phyloP scores from a whole-genome alignment of 306 rosid genomes.

The Cicer cuneatum region DNA sequence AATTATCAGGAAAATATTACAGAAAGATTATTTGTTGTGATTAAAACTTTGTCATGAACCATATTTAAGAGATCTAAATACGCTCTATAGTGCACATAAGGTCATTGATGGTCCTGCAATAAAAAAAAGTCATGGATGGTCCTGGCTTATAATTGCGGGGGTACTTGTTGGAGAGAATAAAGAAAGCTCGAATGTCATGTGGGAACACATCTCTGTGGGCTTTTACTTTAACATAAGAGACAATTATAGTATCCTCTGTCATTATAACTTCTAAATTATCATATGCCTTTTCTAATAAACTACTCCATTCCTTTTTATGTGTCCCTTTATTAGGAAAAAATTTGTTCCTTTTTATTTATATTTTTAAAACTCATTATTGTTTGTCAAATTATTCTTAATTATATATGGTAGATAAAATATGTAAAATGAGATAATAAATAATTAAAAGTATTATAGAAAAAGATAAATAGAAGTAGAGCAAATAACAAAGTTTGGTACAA shows the following conservation, averaged over 20 bases:
- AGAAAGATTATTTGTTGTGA: not conserved
- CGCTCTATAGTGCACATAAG: not conserved
- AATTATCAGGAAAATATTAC: slow-evolving; percentile 56
- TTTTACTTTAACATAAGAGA: slow-evolving; percentile 45
- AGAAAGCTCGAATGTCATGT: slow-evolving; percentile 22
- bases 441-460: too few species aligned
- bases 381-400: too few species aligned
- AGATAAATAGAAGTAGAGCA: too few species aligned
- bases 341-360: too few species aligned
- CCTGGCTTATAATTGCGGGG: slow-evolving; percentile 27
- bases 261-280: slow-evolving; percentile 39
- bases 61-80: not conserved
- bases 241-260: slow-evolving; percentile 46
- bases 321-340: too few species aligned
- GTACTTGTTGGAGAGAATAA: not conserved
- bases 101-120: not conserved
- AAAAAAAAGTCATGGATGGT: slow-evolving; percentile 5
- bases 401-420: too few species aligned
- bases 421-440: too few species aligned
- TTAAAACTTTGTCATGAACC: slow-evolving; percentile 41
- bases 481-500: too few species aligned
- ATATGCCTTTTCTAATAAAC: not conserved
- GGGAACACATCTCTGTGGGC: slow-evolving; percentile 30
- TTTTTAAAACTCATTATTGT: too few species aligned
- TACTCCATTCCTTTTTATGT: not conserved